Conservation (phyloP, 768 basidiomycete genomes). For the Multifurca ochricompacta region DNA sequence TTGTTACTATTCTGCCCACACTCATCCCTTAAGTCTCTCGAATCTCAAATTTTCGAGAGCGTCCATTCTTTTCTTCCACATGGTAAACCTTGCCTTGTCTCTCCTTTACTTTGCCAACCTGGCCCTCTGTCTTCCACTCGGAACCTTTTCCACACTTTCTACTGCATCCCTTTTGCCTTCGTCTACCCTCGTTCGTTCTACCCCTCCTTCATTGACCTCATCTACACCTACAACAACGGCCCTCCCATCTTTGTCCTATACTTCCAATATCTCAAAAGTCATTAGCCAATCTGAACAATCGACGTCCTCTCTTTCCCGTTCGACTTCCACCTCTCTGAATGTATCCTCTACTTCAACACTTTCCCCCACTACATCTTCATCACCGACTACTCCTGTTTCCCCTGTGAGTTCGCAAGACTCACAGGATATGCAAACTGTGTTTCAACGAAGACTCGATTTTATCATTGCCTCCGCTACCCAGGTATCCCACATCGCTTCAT, state of each 20-base stretch:
- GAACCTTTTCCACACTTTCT: neutral
- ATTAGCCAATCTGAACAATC: neutral
- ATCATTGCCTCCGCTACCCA: conserved; percentile 4
- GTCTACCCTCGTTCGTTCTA: neutral
- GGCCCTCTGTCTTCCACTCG: neutral
- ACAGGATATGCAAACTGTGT: conserved; percentile 15
- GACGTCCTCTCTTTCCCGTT: neutral
- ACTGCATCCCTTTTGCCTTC: neutral
- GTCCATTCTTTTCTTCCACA: conserved; percentile 2
- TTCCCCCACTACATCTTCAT: neutral
- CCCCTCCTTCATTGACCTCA: neutral
- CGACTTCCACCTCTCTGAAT: neutral
- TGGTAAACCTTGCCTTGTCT: neutral
- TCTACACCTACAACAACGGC: neutral
- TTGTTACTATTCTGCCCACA: neutral
- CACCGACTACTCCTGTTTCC: neutral
- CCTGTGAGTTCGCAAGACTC: neutral
- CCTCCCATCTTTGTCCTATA: neutral
- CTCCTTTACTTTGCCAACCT: neutral
- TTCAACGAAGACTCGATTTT: conserved; percentile 13
- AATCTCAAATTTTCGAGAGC: conserved; percentile 1
- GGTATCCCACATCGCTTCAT: conserved; percentile 6
- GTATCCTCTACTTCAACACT: neutral
- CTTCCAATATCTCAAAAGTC: neutral
- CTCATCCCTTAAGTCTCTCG: neutral